These are phyloP conservation scores for Cadophora gregata DNA, from an alignment of 2,329 filamentous ascomycete species.

Conservation along the genomic window DNA sequence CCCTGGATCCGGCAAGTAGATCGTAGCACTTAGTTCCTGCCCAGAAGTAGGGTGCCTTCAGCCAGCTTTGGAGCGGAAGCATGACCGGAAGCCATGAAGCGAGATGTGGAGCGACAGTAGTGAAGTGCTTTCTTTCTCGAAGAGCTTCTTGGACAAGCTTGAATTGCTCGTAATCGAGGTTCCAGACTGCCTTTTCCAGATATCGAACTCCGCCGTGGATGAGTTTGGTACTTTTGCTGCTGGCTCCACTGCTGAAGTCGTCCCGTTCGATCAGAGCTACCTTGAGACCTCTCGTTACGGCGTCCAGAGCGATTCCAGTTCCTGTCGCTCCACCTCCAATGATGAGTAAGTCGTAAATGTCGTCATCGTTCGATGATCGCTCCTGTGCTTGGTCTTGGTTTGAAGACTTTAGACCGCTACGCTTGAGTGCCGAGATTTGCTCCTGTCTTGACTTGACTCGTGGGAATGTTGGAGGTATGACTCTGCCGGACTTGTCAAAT, in stretches of 20 bases:
- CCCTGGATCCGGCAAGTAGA: not conserved
- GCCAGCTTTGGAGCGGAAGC: constrained; percentile 1
- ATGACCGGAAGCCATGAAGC: constrained; percentile 6
- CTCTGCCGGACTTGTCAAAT: not conserved
- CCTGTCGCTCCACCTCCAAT: not conserved
- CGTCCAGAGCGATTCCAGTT: constrained; percentile 1
- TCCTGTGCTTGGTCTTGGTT: not conserved
- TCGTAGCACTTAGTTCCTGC: not conserved
- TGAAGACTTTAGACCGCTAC: not conserved
- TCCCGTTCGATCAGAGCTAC: not conserved
- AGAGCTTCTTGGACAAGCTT: constrained; percentile 9
- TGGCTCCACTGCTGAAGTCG: not conserved
- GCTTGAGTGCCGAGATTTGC: not conserved
- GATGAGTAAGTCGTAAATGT: constrained; percentile 1
- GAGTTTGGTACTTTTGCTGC: constrained; percentile 3
- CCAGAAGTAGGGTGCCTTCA: constrained; percentile 3
- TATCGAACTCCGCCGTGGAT: constrained; percentile 11
- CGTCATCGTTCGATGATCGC: not conserved
- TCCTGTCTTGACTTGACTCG: constrained; percentile 1
- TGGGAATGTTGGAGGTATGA: not conserved
- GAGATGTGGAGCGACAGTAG: not conserved
- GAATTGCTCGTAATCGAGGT: constrained; percentile 10
- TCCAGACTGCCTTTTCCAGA: constrained; percentile 8
- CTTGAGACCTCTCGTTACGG: not conserved
- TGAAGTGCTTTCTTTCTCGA: constrained; percentile 8